These are phyloP conservation scores for Stagonosporopsis chrysanthemi DNA, from an alignment of 2,329 filamentous ascomycete species.

Conservation along the genomic window DNA sequence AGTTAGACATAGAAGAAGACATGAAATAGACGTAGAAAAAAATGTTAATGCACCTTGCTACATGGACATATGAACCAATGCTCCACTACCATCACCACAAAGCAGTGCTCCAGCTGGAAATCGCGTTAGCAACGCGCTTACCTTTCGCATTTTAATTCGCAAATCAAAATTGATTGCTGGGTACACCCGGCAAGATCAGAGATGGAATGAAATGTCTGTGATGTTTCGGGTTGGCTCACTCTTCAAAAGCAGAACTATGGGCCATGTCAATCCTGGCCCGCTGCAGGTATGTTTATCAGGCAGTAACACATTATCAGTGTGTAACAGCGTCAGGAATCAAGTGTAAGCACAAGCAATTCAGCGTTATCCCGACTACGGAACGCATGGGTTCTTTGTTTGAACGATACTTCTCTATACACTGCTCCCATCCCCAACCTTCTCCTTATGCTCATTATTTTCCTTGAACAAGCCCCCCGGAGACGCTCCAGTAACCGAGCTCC, in stretches of 20 bases:
- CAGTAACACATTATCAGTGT: background rate
- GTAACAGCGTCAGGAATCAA: background rate
- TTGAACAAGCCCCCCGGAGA: slow-evolving; percentile 15
- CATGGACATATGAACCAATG: background rate
- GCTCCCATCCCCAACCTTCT: slow-evolving; percentile 6
- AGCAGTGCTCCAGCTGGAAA: too few species aligned
- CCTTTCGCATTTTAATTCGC: too few species aligned
- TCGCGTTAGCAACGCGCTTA: too few species aligned
- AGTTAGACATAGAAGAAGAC: background rate
- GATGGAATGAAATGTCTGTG: too few species aligned
- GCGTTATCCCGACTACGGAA: background rate
- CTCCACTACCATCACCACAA: too few species aligned
- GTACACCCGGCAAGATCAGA: too few species aligned
- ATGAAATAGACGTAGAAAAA: too few species aligned
- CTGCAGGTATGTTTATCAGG: background rate
- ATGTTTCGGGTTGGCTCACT: too few species aligned
- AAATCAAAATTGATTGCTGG: too few species aligned
- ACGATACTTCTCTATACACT: background rate
- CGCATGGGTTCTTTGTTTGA: background rate
- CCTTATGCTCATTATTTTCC: slow-evolving; percentile 14
- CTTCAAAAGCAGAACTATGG: background rate
- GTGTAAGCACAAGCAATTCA: background rate
- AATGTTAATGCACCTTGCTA: too few species aligned
- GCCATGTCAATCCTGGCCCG: background rate
- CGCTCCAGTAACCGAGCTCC: slow-evolving; percentile 37